Evolutionary conservation across 805 yeast species (phyloP).

Genomic region (Clavispora asparagi): DNA sequence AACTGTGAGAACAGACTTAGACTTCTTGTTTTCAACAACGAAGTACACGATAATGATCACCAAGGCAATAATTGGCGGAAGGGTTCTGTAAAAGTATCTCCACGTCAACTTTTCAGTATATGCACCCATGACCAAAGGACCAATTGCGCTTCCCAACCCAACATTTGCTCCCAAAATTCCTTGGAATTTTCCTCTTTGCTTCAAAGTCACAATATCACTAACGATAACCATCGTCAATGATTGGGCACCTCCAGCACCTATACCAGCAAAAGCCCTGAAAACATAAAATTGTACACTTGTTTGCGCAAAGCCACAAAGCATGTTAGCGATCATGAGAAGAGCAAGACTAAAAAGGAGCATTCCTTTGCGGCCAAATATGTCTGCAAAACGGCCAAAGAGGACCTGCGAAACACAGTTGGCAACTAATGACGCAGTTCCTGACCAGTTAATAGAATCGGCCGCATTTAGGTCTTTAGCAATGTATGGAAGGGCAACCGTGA

Average conservation of each 20-base stretch:
- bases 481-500: slow-evolving; percentile 44
- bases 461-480: slow-evolving; percentile 46
- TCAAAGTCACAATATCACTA: slow-evolving; percentile 51
- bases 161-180: slow-evolving; percentile 49
- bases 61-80: slow-evolving; percentile 37
- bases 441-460: slow-evolving; percentile 54
- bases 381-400: slow-evolving; percentile 64
- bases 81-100: slow-evolving; percentile 49
- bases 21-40: slow-evolving; percentile 32
- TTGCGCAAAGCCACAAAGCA: slow-evolving; percentile 36
- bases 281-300: slow-evolving; percentile 42
- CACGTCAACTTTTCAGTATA: slow-evolving; percentile 42
- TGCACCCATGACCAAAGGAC: slow-evolving; percentile 53
- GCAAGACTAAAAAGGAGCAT: slow-evolving; percentile 40
- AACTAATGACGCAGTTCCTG: slow-evolving; percentile 64
- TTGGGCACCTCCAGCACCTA: slow-evolving; percentile 54
- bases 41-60: slow-evolving; percentile 26
- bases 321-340: slow-evolving; percentile 43
- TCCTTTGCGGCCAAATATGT: slow-evolving; percentile 52
- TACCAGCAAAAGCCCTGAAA: slow-evolving; percentile 52
- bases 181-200: slow-evolving; percentile 49
- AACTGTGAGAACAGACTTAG: slow-evolving; percentile 24
- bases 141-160: slow-evolving; percentile 49
- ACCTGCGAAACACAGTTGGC: slow-evolving; percentile 75
- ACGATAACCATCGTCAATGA: slow-evolving; percentile 48